Percentiles rank a stretch among this genome's conserved stretches.
These are phyloP conservation scores for Penicillium waksmanii DNA, from an alignment of 495 filamentous ascomycete genomes.

Conservation along the genomic window DNA sequence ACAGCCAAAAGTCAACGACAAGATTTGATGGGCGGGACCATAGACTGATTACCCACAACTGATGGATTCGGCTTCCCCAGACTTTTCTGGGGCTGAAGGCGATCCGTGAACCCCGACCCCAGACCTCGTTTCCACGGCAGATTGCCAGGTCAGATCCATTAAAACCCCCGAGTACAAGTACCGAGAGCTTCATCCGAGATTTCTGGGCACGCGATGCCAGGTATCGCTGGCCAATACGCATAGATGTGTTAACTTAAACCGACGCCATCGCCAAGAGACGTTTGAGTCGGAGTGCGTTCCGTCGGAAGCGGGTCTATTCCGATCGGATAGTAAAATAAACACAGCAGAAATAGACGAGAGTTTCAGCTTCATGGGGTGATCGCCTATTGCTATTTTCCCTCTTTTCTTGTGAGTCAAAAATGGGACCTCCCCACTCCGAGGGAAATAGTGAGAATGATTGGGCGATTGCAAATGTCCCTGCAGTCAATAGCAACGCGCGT, in stretches of 20 bases:
- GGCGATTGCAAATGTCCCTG: too few relatives aligned
- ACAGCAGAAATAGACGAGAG: neutral
- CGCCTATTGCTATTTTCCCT: too few relatives aligned
- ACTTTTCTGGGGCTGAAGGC: constrained; percentile 6
- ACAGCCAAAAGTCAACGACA: neutral
- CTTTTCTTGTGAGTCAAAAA: too few relatives aligned
- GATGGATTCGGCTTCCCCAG: constrained; percentile 12
- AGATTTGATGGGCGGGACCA: neutral
- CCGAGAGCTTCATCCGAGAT: constrained; percentile 16
- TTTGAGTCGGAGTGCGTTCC: neutral
- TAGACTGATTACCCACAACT: constrained; percentile 5
- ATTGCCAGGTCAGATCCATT: neutral
- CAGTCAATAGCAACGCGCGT: too few relatives aligned
- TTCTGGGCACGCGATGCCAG: neutral
- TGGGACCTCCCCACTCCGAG: too few relatives aligned
- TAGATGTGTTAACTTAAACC: neutral
- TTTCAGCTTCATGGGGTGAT: neutral
- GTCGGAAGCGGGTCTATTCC: neutral
- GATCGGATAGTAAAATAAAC: neutral
- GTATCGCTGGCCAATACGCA: neutral
- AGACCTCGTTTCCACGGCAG: neutral
- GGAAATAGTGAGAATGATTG: too few relatives aligned
- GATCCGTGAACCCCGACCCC: constrained; percentile 5
- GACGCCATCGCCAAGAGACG: neutral
- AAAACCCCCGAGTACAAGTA: constrained; percentile 7